phyloP scores from a whole-genome alignment of 2,329 filamentous ascomycete species.

The Chaetomium globosum region DNA sequence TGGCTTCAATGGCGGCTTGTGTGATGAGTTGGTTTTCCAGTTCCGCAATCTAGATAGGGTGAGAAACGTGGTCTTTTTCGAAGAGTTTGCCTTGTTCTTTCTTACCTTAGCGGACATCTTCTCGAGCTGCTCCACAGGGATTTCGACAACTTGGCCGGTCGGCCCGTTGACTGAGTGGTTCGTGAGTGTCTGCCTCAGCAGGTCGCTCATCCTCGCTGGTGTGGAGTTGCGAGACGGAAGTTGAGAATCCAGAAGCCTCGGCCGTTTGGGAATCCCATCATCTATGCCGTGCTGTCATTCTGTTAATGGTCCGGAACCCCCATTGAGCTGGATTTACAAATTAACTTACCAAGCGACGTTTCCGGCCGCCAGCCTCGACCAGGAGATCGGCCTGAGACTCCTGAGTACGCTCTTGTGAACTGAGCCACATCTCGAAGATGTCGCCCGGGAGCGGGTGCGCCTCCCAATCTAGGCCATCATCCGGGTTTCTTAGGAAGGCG shows the following conservation, averaged over 20 bases:
- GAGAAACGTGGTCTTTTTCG: slow-evolving; percentile 1
- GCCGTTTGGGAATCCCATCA: slow-evolving; percentile 31
- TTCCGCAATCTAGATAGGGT: slow-evolving; percentile 42
- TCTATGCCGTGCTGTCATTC: slow-evolving; percentile 29
- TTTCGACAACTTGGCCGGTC: slow-evolving; percentile 27
- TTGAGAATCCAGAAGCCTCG: slow-evolving; percentile 27
- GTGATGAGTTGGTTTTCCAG: slow-evolving; percentile 44
- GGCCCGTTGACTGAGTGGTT: slow-evolving; percentile 14
- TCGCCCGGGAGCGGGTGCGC: slow-evolving; percentile 52
- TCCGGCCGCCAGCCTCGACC: slow-evolving; percentile 43
- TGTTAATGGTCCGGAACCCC: slow-evolving; percentile 28
- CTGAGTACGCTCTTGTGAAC: slow-evolving; percentile 45
- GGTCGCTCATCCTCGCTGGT: slow-evolving; percentile 38
- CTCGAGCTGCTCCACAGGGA: slow-evolving; percentile 43
- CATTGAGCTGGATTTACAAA: not conserved
- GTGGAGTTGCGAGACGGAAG: slow-evolving; percentile 21
- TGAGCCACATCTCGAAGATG: slow-evolving; percentile 53
- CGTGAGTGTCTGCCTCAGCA: slow-evolving; percentile 39
- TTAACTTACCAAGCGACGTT: slow-evolving; percentile 53
- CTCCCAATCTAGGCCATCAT: slow-evolving; percentile 50
- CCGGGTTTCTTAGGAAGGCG: slow-evolving; percentile 48
- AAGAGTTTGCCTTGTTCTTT: slow-evolving; percentile 13
- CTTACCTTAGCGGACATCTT: slow-evolving; percentile 46
- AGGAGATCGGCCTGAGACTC: slow-evolving; percentile 22
- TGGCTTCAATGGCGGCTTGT: slow-evolving; percentile 36